Evolutionary conservation across 495 filamentous ascomycete species (phyloP).

Genomic region (Penicillium steckii): DNA sequence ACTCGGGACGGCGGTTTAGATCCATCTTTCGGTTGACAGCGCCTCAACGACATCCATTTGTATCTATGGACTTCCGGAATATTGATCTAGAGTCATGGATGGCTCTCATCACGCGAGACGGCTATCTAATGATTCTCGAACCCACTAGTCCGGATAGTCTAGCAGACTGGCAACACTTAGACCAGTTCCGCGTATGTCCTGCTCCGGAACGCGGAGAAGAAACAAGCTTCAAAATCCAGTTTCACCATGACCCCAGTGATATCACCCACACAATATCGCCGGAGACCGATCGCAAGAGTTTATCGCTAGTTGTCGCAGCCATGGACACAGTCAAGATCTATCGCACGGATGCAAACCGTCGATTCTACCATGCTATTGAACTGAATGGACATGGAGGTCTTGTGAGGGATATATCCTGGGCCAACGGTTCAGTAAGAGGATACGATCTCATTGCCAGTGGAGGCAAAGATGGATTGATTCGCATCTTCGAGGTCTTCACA

Average conservation of each 20-base stretch:
- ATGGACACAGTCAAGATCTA: constrained; percentile 80
- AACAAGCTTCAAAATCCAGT: constrained; percentile 78
- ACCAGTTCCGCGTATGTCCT: constrained; percentile 64
- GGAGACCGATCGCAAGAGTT: constrained; percentile 68
- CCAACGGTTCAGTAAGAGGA: constrained; percentile 79
- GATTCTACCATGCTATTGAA: constrained; percentile 77
- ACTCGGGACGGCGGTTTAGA: constrained; percentile 75
- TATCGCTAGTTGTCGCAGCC: constrained; percentile 77
- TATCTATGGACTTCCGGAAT: constrained; percentile 80
- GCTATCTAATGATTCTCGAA: constrained; percentile 76
- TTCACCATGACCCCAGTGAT: constrained; percentile 79
- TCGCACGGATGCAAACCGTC: constrained; percentile 64
- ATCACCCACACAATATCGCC: constrained; percentile 74
- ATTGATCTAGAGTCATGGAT: constrained; percentile 74
- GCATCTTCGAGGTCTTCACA: constrained; percentile 79
- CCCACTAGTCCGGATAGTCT: constrained; percentile 83
- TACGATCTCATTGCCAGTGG: constrained; percentile 90
- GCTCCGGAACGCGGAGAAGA: constrained; percentile 72
- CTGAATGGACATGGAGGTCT: constrained; percentile 67
- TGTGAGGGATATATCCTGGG: constrained; percentile 92
- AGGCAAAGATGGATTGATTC: constrained; percentile 83
- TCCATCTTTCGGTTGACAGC: constrained; percentile 57
- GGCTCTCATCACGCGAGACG: constrained; percentile 78
- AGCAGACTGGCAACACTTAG: constrained; percentile 69
- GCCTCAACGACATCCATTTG: constrained; percentile 59